These are phyloP conservation scores for Stagonosporopsis chrysanthemi DNA, from an alignment of 2,329 filamentous ascomycete genomes.

Conservation along the genomic window DNA sequence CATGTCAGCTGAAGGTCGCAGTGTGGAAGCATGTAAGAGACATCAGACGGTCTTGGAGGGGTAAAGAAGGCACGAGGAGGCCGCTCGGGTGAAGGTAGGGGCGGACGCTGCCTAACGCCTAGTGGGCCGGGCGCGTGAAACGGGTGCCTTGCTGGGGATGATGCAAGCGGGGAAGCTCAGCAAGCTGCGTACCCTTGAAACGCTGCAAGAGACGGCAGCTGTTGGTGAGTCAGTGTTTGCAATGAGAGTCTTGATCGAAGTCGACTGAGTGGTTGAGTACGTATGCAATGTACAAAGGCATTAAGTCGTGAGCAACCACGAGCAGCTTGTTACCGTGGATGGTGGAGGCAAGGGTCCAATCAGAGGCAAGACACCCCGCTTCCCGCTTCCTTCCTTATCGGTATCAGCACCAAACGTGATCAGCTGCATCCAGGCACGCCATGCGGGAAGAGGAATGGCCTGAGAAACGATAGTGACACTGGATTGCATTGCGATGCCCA, in stretches of 20 bases:
- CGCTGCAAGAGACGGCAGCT: background rate
- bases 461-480: background rate
- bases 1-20: constrained; percentile 41
- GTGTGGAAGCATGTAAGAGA: constrained; percentile 10
- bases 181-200: constrained; percentile 14
- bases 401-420: constrained; percentile 7
- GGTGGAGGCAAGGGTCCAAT: constrained; percentile 1
- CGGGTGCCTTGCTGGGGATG: constrained; percentile 26
- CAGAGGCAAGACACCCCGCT: constrained; percentile 13
- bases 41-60: constrained; percentile 18
- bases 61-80: constrained; percentile 16
- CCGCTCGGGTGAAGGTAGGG: constrained; percentile 25
- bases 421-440: background rate
- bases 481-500: background rate
- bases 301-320: constrained; percentile 17
- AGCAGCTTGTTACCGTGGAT: constrained; percentile 13
- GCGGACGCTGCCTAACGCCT: constrained; percentile 36
- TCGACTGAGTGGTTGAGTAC: background rate
- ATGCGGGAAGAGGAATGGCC: background rate
- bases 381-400: constrained; percentile 13
- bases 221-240: constrained; percentile 1
- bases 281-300: constrained; percentile 13
- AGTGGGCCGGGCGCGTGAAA: constrained; percentile 31
- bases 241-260: constrained; percentile 6
- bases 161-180: constrained; percentile 24